Base-by-base conservation (phyloP, 2,329 filamentous ascomycete species). In the Aurifilum marmelostoma region DNA sequence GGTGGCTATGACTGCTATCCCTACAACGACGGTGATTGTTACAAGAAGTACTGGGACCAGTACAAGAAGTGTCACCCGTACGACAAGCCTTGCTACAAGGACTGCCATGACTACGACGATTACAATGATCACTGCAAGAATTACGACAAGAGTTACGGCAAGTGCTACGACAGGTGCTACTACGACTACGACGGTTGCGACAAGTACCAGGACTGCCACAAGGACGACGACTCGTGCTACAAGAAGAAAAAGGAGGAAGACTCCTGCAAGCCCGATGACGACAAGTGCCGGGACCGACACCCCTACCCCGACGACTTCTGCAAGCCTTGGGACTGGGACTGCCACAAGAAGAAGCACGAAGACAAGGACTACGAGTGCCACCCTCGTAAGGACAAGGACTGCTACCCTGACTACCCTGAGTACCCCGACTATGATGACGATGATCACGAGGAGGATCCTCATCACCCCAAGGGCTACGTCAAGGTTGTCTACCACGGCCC, bases 11-110 rank as follows among this genome's bases (percentile, higher is more conserved):
- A 43, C 21, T 67, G 65, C 50, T 60, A 66, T 16, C 67, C 67
- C 50, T 32, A 63, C n/a, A 18, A 34, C 60, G 64, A 69, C 24
- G 14, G 11, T 1, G 16, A 47, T n/a, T 69, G 67, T 41, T 66
- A 63, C 50, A 63, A 66, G 63, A 47, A 66, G 29, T 69, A 63
- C 59, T 69, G 65, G 63, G 50, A 60, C 27, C 50, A 59, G 29
- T 63, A 64, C 50, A 61, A 50, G 29, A 62, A 63, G 37, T 69
- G 67, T 41, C 67, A 69, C 39, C 67, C 67, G 2, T 69, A 66
- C 39, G 67, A 69, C 60, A 47, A 47, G 27, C 39, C 56, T 39
- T 69, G 67, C 29, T 69, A 69, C 59, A 56, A 41, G 47, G 67
- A 69, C 47, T 59, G 59, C 50, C n/a, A 63, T 54, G 41, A 50